Conservation (phyloP, 2,329 filamentous ascomycete species). For the Alternaria viburni region DNA sequence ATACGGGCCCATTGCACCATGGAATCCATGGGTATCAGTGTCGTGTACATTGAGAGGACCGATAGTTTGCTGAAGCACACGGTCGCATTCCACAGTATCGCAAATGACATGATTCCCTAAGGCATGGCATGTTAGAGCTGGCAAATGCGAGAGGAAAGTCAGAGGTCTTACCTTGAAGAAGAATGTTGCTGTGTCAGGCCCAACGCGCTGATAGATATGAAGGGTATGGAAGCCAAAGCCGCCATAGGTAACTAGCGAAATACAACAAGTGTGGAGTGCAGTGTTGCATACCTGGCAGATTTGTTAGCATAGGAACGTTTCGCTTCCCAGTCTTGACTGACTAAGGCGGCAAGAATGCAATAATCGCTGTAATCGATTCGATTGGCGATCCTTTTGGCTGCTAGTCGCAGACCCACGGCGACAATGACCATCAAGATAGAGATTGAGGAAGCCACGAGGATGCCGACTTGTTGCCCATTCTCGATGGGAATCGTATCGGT, state of each 20-base stretch:
- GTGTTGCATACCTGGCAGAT: conserved; percentile 20
- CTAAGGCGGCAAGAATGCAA: conserved; percentile 17
- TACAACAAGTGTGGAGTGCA: conserved; percentile 21
- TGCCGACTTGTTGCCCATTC: conserved; percentile 11
- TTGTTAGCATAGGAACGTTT: neutral
- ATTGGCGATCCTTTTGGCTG: conserved; percentile 11
- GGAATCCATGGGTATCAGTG: conserved; percentile 19
- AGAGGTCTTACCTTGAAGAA: conserved; percentile 24
- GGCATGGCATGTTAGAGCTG: neutral
- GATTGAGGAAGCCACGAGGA: conserved; percentile 9
- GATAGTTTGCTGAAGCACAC: conserved; percentile 29
- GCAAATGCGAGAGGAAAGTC: neutral
- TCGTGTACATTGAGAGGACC: conserved; percentile 25
- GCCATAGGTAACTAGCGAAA: conserved; percentile 23
- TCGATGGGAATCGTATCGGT: conserved; percentile 12
- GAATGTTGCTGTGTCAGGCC: conserved; percentile 19
- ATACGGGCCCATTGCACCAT: conserved; percentile 10
- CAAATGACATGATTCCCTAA: conserved; percentile 25
- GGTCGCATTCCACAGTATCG: conserved; percentile 27
- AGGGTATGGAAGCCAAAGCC: conserved; percentile 27
- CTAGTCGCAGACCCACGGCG: conserved; percentile 13
- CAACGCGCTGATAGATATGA: conserved; percentile 23
- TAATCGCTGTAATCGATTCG: conserved; percentile 22
- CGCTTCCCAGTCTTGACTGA: neutral
- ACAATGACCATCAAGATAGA: conserved; percentile 18